These are phyloP conservation scores for Pinus tabuliformis DNA, from an alignment of 75 land plant genomes.

Conservation along the genomic window DNA sequence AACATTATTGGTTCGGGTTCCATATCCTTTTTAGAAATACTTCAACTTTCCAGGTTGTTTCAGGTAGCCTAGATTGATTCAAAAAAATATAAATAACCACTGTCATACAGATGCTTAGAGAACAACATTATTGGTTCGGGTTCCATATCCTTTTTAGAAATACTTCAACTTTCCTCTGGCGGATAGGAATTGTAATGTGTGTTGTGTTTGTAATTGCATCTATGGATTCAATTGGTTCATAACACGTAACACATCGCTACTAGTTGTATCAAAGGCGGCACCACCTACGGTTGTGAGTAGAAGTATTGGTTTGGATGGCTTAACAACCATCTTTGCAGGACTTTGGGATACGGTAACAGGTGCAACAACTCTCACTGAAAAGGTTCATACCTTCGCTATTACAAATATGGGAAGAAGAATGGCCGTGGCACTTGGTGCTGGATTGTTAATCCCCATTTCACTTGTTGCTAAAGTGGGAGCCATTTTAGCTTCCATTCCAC, in stretches of 20 bases:
- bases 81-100: too few species aligned
- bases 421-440: slow-evolving; percentile 82
- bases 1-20: too few species aligned
- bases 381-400: slow-evolving; percentile 56
- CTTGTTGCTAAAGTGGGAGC: slow-evolving; percentile 90
- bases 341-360: slow-evolving; percentile 95
- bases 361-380: slow-evolving; percentile 86
- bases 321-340: slow-evolving; percentile 85
- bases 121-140: slow-evolving; percentile 90
- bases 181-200: slow-evolving; percentile 78
- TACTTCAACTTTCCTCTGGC: slow-evolving; percentile 76
- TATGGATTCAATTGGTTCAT: slow-evolving; percentile 98
- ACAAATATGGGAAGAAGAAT: slow-evolving; percentile 79
- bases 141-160: slow-evolving; percentile 99
- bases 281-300: slow-evolving; percentile 86
- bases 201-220: slow-evolving; percentile 76
- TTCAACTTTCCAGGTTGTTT: too few species aligned
- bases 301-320: slow-evolving; percentile 87
- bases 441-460: slow-evolving; percentile 66
- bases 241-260: slow-evolving; percentile 90
- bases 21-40: too few species aligned
- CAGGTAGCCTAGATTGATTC: too few species aligned
- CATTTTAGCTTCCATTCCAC: slow-evolving; percentile 91
- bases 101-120: too few species aligned
- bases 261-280: slow-evolving; percentile 94